Base-by-base conservation (phyloP, 768 basidiomycete species). In the Xerocomellus amylosporus region DNA sequence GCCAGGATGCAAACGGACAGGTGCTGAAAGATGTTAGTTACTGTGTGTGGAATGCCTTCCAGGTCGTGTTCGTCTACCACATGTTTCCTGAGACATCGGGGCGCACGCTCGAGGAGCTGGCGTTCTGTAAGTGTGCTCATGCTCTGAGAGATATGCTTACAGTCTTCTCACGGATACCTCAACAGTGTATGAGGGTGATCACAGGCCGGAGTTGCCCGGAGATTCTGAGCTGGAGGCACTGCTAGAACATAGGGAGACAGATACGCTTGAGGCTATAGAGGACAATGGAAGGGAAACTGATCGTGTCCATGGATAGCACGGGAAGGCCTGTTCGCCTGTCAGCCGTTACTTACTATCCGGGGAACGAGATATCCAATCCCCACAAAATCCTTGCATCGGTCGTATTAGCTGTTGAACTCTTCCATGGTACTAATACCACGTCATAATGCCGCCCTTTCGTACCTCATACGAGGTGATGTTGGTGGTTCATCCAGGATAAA, bases 61-160 rank as follows among this genome's bases (percentile, higher is more conserved):
- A 64, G 33, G 39, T 62, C 6, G 56, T 10, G 19, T 53, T 65
- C 3, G 40, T 64, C 34, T 62, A 64, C 53, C 1, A 53, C 34
- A 10, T 59, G 54, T 64, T 64, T 33, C 63, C 63, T 1, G 63
- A 65, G 33, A 62, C 63, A 6, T 59, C 63, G 1, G 57, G 64
- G 3, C 56, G 49, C 2, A 62, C 54, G 0, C 56, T 62, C 15
- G 63, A 64, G 19, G 63, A 65, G 24, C 22, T 64, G 19, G 41
- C 60, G 1, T 65, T 64, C 20, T 48, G 59, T 58, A 39, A 24
- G 24, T 38, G 63, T 60, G 43, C 4, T 20, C 8, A 17, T 20
- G 12, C 17, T 41, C 24, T 24, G 24, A 24, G 2, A 22, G 13
- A 7, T 4, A 4, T 1, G 17, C 12, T 17, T 28, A 24, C 24